Evolutionary conservation across 208 protist species (phyloP).

Genomic region (Trichomonas gallinae): DNA sequence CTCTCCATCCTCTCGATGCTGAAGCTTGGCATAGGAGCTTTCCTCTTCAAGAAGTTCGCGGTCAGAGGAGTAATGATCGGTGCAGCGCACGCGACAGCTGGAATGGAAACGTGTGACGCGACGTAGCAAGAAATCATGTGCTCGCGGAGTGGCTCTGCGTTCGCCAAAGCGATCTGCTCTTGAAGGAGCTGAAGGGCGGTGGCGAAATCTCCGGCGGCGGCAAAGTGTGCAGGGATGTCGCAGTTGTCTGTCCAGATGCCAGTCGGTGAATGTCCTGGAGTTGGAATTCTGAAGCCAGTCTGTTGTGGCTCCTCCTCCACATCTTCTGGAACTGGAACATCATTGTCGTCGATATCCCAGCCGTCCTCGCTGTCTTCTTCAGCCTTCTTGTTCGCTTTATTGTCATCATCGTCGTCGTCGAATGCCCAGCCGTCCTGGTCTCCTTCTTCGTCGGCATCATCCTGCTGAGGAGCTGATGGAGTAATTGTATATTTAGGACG

Average conservation of each 20-base stretch:
- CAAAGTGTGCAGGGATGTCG: background rate
- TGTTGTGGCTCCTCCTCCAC: too few species aligned
- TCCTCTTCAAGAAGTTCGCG: background rate
- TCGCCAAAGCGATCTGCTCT: background rate
- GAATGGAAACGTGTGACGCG: background rate
- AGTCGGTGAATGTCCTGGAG: background rate
- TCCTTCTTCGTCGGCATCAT: background rate
- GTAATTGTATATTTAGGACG: background rate
- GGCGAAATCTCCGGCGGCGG: background rate
- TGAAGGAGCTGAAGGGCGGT: background rate
- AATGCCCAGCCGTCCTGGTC: background rate
- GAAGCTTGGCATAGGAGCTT: background rate
- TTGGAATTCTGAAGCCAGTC: background rate
- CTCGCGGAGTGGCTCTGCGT: background rate
- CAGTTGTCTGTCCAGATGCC: background rate
- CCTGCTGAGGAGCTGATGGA: too few species aligned
- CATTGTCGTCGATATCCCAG: background rate
- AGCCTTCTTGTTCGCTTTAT: background rate
- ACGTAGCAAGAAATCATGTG: background rate
- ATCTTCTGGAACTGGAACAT: background rate
- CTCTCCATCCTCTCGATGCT: background rate
- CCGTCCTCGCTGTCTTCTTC: background rate
- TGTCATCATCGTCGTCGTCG: background rate
- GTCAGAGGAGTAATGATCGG: background rate
- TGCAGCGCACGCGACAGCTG: background rate